phyloP scores from a whole-genome alignment of 2,329 filamentous ascomycete genomes.

The Ophiostoma ips region DNA sequence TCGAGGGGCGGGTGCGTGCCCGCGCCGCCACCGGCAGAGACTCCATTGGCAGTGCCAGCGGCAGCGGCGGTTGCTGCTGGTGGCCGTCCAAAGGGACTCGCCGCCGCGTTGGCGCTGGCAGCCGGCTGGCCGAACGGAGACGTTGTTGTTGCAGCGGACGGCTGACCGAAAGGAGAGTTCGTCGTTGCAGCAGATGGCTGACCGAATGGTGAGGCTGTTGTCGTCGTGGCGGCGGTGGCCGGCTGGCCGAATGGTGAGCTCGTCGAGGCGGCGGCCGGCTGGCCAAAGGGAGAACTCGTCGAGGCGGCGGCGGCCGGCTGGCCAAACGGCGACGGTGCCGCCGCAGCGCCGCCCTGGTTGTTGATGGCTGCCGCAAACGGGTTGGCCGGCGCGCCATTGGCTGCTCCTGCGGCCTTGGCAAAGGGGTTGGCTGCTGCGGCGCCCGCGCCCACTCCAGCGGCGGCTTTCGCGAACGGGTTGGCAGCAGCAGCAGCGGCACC shows the following conservation, averaged over 20 bases:
- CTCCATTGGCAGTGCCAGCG: background rate
- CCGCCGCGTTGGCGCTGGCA: conserved; percentile 1
- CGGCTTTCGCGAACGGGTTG: conserved; percentile 20
- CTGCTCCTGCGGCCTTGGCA: background rate
- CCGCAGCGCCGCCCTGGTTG: background rate
- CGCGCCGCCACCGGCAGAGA: background rate
- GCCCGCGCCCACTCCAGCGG: background rate
- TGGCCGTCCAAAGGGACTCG: conserved; percentile 18
- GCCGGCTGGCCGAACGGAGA: conserved; percentile 7
- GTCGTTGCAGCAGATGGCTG: conserved; percentile 10
- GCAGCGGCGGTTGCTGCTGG: no score
- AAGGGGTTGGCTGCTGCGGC: background rate
- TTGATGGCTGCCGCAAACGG: conserved; percentile 1
- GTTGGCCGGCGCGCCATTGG: background rate
- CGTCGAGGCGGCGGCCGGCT: background rate
- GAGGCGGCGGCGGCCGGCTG: background rate
- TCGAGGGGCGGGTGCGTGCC: conserved; percentile 17
- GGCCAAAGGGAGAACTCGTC: background rate
- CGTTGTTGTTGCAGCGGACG: conserved; percentile 6
- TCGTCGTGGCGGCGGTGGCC: background rate
- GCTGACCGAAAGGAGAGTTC: conserved; percentile 18
- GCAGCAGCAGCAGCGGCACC: conserved; percentile 16
- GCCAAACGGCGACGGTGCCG: background rate
- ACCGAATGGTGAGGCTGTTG: conserved; percentile 16
- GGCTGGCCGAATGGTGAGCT: conserved; percentile 9